Evolutionary conservation across 345 rosid species (phyloP), one percentile per base, ranked within the genome.

Genomic region (Salix arbutifolia): DNA sequence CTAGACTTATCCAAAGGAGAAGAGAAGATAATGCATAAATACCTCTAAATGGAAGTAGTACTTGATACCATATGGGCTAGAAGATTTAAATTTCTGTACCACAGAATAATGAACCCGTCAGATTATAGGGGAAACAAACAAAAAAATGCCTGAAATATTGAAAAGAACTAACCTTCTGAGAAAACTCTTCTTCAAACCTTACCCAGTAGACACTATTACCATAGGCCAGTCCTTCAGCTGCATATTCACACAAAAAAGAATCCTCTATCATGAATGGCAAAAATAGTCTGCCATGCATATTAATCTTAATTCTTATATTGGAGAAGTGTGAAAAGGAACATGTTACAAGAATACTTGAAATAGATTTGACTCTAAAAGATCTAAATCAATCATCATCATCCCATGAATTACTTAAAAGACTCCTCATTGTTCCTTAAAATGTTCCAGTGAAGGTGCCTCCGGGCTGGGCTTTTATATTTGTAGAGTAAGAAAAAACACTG

Each of bases 41-140:
- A 93, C 98, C 99, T 96, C 94, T 6, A 93, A 86, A 81, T 93
- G 99, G 84, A 96, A 96, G 87, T 87, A 87, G 87, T 93, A 96
- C 84, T 91, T 85, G 79, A 92, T 92, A 35, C 95, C 99, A 77
- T 85, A 92, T 68, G 99, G 97, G 73, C 77, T 78, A 52, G 97
- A 92, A 53, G 94, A 86, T 78, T 76, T 89, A 79, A 96, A 92
- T 85, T 88, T 94, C 99, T 96, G 94, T 80, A 84, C 9, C 74
- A 79, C 12, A 65, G 19, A 72, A 82, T 21, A 42, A 82, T 79
- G 23, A 31, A 14, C 68, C 79, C 46, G 56, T 86, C 65, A 78
- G 69, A 75, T 68, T 16, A 25, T 26, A 37, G 37, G 18, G 50
- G 25, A 44, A 1, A 35, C 48, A 26, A 44, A 67, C 48, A 19